phyloP scores from a whole-genome alignment of 164 flowering plant species.

The Hamamelis virginiana region DNA sequence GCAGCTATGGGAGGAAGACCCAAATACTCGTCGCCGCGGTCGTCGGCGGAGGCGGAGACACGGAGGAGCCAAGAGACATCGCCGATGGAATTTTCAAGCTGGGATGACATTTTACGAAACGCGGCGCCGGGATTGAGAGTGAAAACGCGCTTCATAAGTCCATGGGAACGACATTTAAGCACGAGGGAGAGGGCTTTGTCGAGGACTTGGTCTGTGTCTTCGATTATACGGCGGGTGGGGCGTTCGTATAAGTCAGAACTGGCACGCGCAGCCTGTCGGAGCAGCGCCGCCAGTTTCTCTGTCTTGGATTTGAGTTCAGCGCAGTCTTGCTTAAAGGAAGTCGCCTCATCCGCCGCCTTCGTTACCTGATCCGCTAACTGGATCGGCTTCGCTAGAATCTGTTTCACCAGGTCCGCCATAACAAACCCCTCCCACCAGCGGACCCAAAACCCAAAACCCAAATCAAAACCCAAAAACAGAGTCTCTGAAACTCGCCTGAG shows the following conservation, averaged over 20 bases:
- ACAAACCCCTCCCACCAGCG: too few species aligned
- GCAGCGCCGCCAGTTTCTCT: constrained; percentile 34
- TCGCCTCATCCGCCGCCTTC: constrained; percentile 40
- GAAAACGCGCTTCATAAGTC: constrained; percentile 49
- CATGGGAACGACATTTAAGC: constrained; percentile 42
- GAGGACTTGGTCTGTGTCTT: constrained; percentile 36
- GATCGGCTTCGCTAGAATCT: constrained; percentile 38
- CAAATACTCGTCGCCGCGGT: constrained; percentile 27
- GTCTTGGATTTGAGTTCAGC: constrained; percentile 38
- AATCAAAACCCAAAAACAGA: not conserved
- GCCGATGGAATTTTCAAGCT: constrained; percentile 57
- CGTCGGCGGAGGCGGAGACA: constrained; percentile 35
- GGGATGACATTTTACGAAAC: constrained; percentile 47
- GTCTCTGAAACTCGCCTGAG: not conserved
- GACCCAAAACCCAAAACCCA: not conserved
- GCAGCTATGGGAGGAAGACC: constrained; percentile 51
- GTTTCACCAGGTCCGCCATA: constrained; percentile 46
- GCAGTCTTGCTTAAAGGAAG: constrained; percentile 32
- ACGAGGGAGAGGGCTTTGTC: constrained; percentile 35
- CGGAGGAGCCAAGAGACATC: constrained; percentile 63
- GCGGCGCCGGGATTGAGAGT: constrained; percentile 57
- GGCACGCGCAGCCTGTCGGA: constrained; percentile 44
- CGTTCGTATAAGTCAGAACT: constrained; percentile 45
- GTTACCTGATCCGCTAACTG: constrained; percentile 41
- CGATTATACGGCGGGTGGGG: constrained; percentile 40